Conservation (phyloP, 2,329 filamentous ascomycete genomes). For the Coniochaeta sp. region DNA sequence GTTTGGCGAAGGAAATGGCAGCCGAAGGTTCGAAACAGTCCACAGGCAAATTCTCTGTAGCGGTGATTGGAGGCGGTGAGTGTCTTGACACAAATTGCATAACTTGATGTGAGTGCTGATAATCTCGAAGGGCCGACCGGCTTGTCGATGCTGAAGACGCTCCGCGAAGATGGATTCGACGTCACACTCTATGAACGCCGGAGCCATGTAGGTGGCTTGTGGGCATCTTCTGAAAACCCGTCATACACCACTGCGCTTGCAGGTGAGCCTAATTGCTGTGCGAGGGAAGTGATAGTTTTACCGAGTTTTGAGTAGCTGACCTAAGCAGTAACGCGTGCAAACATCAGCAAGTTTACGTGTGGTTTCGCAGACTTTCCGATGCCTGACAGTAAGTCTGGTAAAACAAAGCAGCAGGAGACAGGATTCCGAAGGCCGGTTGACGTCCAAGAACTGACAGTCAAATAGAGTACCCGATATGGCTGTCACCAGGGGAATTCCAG, state of each 20-base stretch:
- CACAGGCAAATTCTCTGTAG: not conserved
- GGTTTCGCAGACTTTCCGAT: slow-evolving; percentile 34
- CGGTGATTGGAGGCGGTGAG: slow-evolving; percentile 5
- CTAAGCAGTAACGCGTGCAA: slow-evolving; percentile 19
- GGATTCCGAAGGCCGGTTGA: not conserved
- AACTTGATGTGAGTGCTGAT: not conserved
- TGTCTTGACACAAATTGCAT: not conserved
- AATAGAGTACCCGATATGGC: slow-evolving; percentile 17
- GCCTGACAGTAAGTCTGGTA: slow-evolving; percentile 23
- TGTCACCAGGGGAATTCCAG: slow-evolving; percentile 19
- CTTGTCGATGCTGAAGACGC: slow-evolving; percentile 27
- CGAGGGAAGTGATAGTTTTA: not conserved
- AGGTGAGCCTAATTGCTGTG: slow-evolving; percentile 11
- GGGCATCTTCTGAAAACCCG: slow-evolving; percentile 30
- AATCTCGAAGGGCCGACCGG: slow-evolving; percentile 17
- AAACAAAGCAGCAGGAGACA: not conserved
- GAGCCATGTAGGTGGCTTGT: slow-evolving; percentile 32
- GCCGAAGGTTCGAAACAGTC: not conserved
- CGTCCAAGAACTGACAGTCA: slow-evolving; percentile 1
- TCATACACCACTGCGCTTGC: slow-evolving; percentile 23
- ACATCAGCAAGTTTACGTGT: slow-evolving; percentile 29
- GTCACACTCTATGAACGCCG: slow-evolving; percentile 30
- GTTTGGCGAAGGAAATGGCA: not conserved
- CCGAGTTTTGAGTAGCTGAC: not conserved
- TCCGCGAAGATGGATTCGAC: slow-evolving; percentile 34